Percentiles rank a stretch among this genome's conserved stretches.
These are phyloP conservation scores for Paramyrothecium sp. DNA, from an alignment of 2,329 filamentous ascomycete genomes.

Conservation along the genomic window DNA sequence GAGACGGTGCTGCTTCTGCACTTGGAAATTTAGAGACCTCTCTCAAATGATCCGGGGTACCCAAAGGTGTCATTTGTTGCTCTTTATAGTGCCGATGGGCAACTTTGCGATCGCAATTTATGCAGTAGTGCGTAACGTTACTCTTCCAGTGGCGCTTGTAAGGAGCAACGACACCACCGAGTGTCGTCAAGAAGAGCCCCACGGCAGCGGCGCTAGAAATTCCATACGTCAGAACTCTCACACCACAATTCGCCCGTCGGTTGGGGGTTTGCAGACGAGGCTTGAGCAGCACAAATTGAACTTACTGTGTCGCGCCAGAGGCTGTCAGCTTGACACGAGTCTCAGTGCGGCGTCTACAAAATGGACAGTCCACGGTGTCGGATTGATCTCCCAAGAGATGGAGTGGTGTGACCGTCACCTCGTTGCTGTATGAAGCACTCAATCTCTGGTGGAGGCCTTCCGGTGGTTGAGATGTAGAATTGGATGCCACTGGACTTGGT, in stretches of 20 bases:
- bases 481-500: too few relatives aligned
- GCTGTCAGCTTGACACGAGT: conserved; percentile 17
- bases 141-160: conserved; percentile 15
- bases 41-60: conserved; percentile 22
- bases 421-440: neutral
- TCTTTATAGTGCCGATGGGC: conserved; percentile 11
- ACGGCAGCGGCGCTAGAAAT: conserved; percentile 10
- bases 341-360: conserved; percentile 16
- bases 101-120: conserved; percentile 22
- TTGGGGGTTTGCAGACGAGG: too few relatives aligned
- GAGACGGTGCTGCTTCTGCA: too few relatives aligned
- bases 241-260: too few relatives aligned
- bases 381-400: conserved; percentile 20
- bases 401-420: conserved; percentile 20
- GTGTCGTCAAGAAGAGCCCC: conserved; percentile 18
- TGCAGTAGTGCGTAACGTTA: conserved; percentile 18
- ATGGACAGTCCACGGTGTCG: conserved; percentile 22
- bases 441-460: too few relatives aligned
- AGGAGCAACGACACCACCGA: conserved; percentile 18
- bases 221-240: neutral
- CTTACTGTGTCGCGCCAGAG: conserved; percentile 21
- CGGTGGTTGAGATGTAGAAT: too few relatives aligned
- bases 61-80: conserved; percentile 13
- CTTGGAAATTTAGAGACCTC: conserved; percentile 18
- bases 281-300: neutral